phyloP scores from a whole-genome alignment of 768 basidiomycete species.

The Trametes maxima region DNA sequence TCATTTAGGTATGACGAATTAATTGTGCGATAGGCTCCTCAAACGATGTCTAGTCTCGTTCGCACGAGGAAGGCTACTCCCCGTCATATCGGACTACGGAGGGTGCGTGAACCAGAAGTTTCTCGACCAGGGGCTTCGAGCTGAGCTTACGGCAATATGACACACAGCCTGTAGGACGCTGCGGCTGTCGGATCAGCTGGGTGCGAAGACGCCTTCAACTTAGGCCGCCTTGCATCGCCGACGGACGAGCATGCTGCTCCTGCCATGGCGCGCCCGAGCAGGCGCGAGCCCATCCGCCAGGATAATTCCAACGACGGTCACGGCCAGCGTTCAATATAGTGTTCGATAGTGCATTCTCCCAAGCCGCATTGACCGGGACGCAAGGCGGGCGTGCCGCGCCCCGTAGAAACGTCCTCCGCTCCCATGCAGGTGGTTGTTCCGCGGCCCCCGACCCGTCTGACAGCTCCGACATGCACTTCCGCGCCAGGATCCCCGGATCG shows the following conservation, averaged over 20 bases:
- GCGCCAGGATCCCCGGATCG: neutral
- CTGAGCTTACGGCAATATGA: slow-evolving; percentile 3
- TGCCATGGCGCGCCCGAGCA: too few relatives aligned
- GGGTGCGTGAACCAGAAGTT: slow-evolving; percentile 3
- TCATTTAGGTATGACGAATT: too few relatives aligned
- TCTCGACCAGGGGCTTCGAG: neutral
- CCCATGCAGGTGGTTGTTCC: too few relatives aligned
- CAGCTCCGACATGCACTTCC: neutral
- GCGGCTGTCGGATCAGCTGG: slow-evolving; percentile 4
- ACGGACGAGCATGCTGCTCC: neutral
- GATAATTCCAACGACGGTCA: too few relatives aligned
- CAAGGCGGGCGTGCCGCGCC: too few relatives aligned
- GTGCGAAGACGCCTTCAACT: neutral
- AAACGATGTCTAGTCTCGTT: too few relatives aligned
- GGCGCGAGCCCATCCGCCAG: too few relatives aligned
- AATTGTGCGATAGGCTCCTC: too few relatives aligned
- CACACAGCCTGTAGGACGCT: neutral
- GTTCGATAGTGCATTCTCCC: neutral
- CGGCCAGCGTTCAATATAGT: too few relatives aligned
- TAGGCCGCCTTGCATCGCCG: neutral
- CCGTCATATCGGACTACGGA: neutral
- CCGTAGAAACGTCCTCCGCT: too few relatives aligned
- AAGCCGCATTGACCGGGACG: neutral
- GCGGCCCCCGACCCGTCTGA: neutral
- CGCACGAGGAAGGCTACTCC: neutral